Percentiles rank a stretch among this genome's conserved stretches.
Evolutionary conservation across 2,329 filamentous ascomycete genomes (phyloP).

Genomic region (Curvularia verruculosa): DNA sequence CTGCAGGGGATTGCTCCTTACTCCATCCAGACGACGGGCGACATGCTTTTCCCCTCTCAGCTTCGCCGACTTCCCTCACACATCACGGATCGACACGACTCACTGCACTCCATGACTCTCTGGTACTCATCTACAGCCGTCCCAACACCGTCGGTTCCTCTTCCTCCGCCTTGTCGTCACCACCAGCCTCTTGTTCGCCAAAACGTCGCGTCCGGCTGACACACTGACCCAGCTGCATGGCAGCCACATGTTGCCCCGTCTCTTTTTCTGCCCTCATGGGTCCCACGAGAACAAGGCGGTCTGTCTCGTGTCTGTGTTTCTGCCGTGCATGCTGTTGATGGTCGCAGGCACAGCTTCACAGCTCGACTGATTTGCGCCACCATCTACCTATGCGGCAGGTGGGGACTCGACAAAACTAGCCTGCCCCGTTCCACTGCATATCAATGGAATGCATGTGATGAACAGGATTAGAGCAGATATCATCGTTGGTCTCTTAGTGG

Average conservation of each 20-base stretch:
- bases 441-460: not conserved
- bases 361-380: not conserved
- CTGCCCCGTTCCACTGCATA: not conserved
- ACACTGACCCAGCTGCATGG: not conserved
- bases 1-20: not conserved
- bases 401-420: slow-evolving; percentile 2
- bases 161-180: not conserved
- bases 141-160: not conserved
- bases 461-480: not conserved
- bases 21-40: not conserved
- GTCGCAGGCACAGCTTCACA: not conserved
- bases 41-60: slow-evolving; percentile 12
- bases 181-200: not conserved
- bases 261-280: not conserved
- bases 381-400: not conserved
- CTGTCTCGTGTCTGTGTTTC: not conserved
- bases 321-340: not conserved
- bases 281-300: slow-evolving; percentile 1
- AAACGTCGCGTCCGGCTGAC: not conserved
- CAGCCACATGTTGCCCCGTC: not conserved
- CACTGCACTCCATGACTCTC: not conserved
- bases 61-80: slow-evolving; percentile 7
- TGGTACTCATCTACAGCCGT: not conserved
- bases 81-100: slow-evolving; percentile 3
- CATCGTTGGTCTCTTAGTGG: slow-evolving; percentile 4